A percentile compares a stretch with the other conserved stretches of the same genome.
Conservation (phyloP, 129 eudicot genomes). For the Gnaphalium uliginosum region DNA sequence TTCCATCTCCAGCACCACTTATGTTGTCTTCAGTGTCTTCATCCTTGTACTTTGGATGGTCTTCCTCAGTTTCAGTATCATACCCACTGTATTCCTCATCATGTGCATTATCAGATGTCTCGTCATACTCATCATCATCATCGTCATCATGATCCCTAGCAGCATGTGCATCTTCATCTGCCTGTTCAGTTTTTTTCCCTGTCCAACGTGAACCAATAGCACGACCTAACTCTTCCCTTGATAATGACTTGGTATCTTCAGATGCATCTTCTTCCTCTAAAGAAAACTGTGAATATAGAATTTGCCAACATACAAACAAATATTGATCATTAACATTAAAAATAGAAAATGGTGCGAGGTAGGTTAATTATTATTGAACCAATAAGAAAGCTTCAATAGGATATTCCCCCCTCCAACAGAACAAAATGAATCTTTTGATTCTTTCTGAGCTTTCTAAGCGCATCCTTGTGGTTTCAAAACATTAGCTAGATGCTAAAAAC, state of each 20-base stretch:
- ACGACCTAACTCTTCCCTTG: constrained; percentile 95
- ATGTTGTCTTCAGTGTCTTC: constrained; percentile 53
- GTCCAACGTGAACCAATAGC: constrained; percentile 96
- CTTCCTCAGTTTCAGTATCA: constrained; percentile 76
- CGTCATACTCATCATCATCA: constrained; percentile 47
- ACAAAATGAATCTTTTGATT: not conserved
- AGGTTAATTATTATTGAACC: not conserved
- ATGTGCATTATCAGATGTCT: constrained; percentile 39
- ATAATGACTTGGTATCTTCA: constrained; percentile 54
- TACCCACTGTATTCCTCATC: constrained; percentile 70
- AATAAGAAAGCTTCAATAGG: constrained; percentile 13
- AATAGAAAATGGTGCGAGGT: not conserved
- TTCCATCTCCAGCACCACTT: constrained; percentile 42
- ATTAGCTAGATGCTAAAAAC: not conserved
- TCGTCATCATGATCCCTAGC: constrained; percentile 32
- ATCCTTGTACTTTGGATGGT: constrained; percentile 49
- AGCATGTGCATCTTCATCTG: constrained; percentile 35
- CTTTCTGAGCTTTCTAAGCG: not conserved
- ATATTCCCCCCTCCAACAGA: constrained; percentile 11
- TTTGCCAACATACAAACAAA: not conserved
- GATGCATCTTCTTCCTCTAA: constrained; percentile 49
- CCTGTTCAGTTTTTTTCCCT: constrained; percentile 65
- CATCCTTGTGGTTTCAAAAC: constrained; percentile 16
- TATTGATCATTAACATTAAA: not conserved
- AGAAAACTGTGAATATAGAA: not conserved